These are phyloP conservation scores for Parsonsia alboflavescens DNA, from an alignment of 257 asterid genomes.

Conservation along the genomic window DNA sequence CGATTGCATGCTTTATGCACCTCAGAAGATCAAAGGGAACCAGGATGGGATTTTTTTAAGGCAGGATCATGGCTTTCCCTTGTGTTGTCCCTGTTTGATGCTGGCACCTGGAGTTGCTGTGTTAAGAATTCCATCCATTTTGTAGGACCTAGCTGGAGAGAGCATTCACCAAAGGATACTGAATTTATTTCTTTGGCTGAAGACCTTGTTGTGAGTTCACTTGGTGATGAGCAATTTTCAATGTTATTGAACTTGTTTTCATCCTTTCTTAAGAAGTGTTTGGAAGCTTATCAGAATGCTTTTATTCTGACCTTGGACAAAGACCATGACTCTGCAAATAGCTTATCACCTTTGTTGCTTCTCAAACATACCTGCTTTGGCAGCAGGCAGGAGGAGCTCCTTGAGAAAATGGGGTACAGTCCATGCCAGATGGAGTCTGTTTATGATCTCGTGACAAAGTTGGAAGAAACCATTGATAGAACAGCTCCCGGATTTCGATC, in stretches of 20 bases:
- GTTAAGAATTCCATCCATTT: constrained; percentile 31
- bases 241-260: constrained; percentile 48
- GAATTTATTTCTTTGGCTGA: constrained; percentile 48
- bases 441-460: constrained; percentile 50
- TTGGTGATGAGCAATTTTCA: constrained; percentile 45
- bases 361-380: constrained; percentile 59
- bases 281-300: constrained; percentile 68
- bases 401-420: constrained; percentile 49
- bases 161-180: constrained; percentile 45
- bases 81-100: constrained; percentile 52
- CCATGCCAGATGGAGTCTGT: constrained; percentile 47
- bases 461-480: constrained; percentile 46
- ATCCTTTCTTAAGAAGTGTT: constrained; percentile 61
- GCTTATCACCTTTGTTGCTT: constrained; percentile 57
- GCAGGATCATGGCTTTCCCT: constrained; percentile 77
- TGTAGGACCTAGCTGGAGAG: constrained; percentile 29
- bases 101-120: constrained; percentile 41
- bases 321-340: constrained; percentile 35
- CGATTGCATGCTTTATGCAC: constrained; percentile 43
- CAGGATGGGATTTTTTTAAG: constrained; percentile 72
- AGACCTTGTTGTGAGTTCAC: constrained; percentile 38
- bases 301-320: constrained; percentile 42
- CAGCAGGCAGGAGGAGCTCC: constrained; percentile 50
- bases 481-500: constrained; percentile 55
- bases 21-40: constrained; percentile 46